Conservation (phyloP, 2,329 filamentous ascomycete genomes). For the Claviceps digitariae region DNA sequence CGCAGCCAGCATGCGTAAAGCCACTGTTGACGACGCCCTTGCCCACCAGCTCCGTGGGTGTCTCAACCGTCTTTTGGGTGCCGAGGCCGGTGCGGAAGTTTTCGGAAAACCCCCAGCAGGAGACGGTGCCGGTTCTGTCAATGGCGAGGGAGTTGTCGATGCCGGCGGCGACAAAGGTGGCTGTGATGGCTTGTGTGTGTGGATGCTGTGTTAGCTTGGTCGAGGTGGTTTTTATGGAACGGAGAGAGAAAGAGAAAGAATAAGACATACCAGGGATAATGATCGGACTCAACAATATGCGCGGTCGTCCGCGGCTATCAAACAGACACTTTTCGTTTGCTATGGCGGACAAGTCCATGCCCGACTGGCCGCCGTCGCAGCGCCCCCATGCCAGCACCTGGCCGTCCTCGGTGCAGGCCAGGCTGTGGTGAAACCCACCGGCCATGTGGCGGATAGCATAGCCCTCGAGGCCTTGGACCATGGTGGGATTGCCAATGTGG, state of each 20-base stretch:
- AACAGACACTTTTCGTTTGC: slow-evolving; percentile 3
- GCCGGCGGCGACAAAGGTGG: slow-evolving; percentile 36
- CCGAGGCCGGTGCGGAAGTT: slow-evolving; percentile 62
- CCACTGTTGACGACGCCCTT: neutral
- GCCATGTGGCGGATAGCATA: slow-evolving; percentile 42
- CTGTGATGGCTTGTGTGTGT: slow-evolving; percentile 4
- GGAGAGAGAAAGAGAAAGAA: neutral
- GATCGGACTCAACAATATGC: slow-evolving; percentile 12
- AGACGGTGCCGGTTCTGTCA: slow-evolving; percentile 50
- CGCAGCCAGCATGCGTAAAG: slow-evolving; percentile 5
- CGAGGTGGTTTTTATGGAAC: too few species aligned
- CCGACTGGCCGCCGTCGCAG: slow-evolving; percentile 24
- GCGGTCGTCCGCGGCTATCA: slow-evolving; percentile 3
- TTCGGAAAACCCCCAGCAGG: slow-evolving; percentile 59
- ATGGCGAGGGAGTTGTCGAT: slow-evolving; percentile 56
- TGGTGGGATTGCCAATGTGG: slow-evolving; percentile 21
- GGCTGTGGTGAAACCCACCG: slow-evolving; percentile 26
- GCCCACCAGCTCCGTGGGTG: slow-evolving; percentile 3
- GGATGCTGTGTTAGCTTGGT: neutral
- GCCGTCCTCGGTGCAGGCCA: slow-evolving; percentile 27
- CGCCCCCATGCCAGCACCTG: slow-evolving; percentile 32
- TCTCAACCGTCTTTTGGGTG: slow-evolving; percentile 17
- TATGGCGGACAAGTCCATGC: slow-evolving; percentile 4
- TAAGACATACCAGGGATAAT: slow-evolving; percentile 12
- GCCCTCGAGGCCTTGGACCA: slow-evolving; percentile 35